A percentile compares a stretch with the other conserved stretches of the same genome.
Conservation (phyloP, 257 asterid species). For the Solanum clarkiae region DNA sequence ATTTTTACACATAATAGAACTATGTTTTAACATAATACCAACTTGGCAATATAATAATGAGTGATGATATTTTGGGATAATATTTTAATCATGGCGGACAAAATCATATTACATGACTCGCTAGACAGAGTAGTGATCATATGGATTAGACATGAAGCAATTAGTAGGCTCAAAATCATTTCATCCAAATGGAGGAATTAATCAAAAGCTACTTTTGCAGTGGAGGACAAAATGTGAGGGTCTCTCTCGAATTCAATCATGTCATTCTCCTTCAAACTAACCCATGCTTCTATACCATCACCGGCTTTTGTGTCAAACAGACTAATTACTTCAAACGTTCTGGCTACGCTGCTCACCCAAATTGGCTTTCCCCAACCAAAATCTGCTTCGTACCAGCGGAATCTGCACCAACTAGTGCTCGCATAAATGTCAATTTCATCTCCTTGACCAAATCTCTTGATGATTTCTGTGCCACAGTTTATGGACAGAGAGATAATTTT, state of each 20-base stretch:
- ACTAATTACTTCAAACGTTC: not conserved
- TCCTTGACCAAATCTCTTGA: not conserved
- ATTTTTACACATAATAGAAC: too few species aligned
- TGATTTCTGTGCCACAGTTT: not conserved
- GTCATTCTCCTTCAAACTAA: not conserved
- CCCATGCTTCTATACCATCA: slow-evolving; percentile 22
- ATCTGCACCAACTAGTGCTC: slow-evolving; percentile 1
- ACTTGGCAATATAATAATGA: too few species aligned
- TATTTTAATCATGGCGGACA: too few species aligned
- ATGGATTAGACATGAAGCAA: not conserved
- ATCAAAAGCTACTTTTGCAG: not conserved
- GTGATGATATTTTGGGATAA: too few species aligned
- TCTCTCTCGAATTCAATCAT: slow-evolving; percentile 1
- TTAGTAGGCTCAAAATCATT: not conserved
- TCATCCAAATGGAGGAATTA: not conserved
- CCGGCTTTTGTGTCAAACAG: slow-evolving; percentile 3
- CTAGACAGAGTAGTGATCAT: too few species aligned
- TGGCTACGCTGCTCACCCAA: slow-evolving; percentile 2
- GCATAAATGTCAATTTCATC: not conserved
- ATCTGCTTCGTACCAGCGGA: slow-evolving; percentile 1
- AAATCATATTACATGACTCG: too few species aligned
- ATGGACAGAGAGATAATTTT: not conserved
- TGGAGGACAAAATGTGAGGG: not conserved
- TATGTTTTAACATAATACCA: too few species aligned
- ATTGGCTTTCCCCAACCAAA: slow-evolving; percentile 21